These are phyloP conservation scores for Arthroderma sp. DNA, from an alignment of 2,329 filamentous ascomycete genomes.

Conservation along the genomic window DNA sequence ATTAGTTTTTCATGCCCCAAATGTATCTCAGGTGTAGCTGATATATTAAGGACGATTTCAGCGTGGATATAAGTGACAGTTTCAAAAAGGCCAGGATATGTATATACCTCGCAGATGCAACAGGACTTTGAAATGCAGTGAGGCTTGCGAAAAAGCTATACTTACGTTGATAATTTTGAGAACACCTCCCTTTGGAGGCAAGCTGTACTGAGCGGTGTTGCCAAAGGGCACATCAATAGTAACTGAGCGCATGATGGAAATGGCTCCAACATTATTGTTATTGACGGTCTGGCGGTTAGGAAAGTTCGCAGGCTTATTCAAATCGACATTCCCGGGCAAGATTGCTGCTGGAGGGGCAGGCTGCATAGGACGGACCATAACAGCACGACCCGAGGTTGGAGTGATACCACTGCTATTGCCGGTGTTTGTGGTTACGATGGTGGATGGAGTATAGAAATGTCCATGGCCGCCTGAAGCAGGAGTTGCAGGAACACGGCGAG, in stretches of 20 bases:
- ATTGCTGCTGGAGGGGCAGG: too few species aligned
- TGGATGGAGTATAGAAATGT: too few species aligned
- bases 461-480: too few species aligned
- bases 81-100: neutral
- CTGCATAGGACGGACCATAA: too few species aligned
- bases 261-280: neutral
- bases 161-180: slow-evolving; percentile 27
- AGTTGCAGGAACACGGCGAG: too few species aligned
- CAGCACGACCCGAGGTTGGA: too few species aligned
- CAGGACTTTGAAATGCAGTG: slow-evolving; percentile 2
- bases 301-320: too few species aligned
- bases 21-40: neutral
- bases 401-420: too few species aligned
- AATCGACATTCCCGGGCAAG: too few species aligned
- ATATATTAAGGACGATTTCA: neutral
- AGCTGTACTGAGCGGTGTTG: slow-evolving; percentile 12
- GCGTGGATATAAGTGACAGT: neutral
- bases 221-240: slow-evolving; percentile 19
- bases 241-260: neutral
- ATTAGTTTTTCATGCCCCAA: slow-evolving; percentile 2
- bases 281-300: too few species aligned
- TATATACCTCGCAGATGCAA: neutral
- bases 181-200: slow-evolving; percentile 17
- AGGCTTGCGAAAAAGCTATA: slow-evolving; percentile 3
- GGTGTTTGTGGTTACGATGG: too few species aligned